Evolutionary conservation across 2,329 filamentous ascomycete species (phyloP).

Genomic region (Claviceps arundinis): DNA sequence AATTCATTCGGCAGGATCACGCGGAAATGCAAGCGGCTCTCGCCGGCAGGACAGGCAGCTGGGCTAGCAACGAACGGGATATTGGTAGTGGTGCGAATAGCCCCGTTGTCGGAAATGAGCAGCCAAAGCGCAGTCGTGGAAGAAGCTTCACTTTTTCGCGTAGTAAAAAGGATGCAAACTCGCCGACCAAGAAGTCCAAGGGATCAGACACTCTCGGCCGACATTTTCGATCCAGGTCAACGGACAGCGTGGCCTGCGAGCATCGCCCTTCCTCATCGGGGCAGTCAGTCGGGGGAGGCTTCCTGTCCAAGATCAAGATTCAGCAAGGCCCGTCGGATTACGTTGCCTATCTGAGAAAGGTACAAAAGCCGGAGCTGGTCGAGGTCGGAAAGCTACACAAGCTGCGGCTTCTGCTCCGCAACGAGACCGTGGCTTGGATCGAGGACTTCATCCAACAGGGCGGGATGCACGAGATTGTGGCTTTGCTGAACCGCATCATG

Average conservation of each 20-base stretch:
- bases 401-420: slow-evolving; percentile 73
- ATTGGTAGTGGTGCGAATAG: slow-evolving; percentile 17
- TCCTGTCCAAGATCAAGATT: slow-evolving; percentile 58
- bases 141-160: slow-evolving; percentile 65
- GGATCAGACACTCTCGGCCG: slow-evolving; percentile 44
- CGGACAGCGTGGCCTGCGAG: slow-evolving; percentile 54
- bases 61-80: slow-evolving; percentile 21
- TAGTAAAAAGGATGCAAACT: slow-evolving; percentile 46
- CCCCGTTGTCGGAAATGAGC: slow-evolving; percentile 30
- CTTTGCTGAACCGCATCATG: slow-evolving; percentile 80
- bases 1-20: slow-evolving; percentile 87
- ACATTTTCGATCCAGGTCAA: slow-evolving; percentile 58
- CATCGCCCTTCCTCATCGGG: slow-evolving; percentile 32
- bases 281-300: slow-evolving; percentile 40
- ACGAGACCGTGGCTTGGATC: slow-evolving; percentile 93
- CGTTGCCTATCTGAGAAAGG: slow-evolving; percentile 70
- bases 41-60: slow-evolving; percentile 24
- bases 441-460: slow-evolving; percentile 80
- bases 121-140: slow-evolving; percentile 34
- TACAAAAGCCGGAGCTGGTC: slow-evolving; percentile 66
- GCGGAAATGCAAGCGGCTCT: slow-evolving; percentile 47
- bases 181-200: slow-evolving; percentile 63
- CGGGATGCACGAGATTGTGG: slow-evolving; percentile 85
- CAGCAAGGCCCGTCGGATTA: slow-evolving; percentile 70
- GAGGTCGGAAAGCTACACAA: slow-evolving; percentile 96